A percentile compares a stretch with the other conserved stretches of the same genome.
Conservation (phyloP, 306 rosid genomes). For the Oemleria cerasiformis region DNA sequence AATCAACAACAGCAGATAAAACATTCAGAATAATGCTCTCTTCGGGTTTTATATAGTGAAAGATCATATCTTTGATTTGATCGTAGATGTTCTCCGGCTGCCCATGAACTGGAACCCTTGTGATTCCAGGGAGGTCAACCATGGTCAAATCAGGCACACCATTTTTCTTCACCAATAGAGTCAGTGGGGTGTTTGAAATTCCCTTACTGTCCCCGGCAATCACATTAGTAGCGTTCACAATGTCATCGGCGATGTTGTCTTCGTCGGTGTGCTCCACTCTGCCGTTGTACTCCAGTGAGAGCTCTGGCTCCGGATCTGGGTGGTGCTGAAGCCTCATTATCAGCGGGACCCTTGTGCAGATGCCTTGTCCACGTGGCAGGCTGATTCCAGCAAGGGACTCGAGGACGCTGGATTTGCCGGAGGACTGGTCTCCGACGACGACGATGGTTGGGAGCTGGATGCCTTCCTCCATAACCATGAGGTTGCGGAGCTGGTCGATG, state of each 20-base stretch:
- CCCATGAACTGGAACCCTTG: background rate
- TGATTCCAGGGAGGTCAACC: constrained; percentile 1
- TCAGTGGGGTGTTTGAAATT: background rate
- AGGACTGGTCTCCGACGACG: background rate
- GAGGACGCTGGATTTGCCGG: background rate
- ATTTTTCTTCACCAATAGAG: background rate
- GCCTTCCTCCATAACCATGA: constrained; percentile 1
- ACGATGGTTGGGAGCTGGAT: background rate
- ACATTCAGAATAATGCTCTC: background rate
- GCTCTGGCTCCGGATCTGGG: background rate
- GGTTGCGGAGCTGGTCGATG: background rate
- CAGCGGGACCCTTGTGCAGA: background rate
- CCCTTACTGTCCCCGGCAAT: background rate
- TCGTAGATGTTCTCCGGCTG: background rate
- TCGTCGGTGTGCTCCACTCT: background rate
- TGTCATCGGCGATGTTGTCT: background rate
- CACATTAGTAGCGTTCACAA: background rate
- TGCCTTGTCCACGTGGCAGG: constrained; percentile 1
- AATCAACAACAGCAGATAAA: background rate
- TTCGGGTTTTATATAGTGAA: background rate
- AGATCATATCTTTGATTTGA: background rate
- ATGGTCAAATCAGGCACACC: constrained; percentile 4
- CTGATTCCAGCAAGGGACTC: background rate
- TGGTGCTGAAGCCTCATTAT: background rate
- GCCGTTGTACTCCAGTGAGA: background rate